These are phyloP conservation scores for Ilex paraguariensis DNA, from an alignment of 305 asterid genomes.

Conservation along the genomic window DNA sequence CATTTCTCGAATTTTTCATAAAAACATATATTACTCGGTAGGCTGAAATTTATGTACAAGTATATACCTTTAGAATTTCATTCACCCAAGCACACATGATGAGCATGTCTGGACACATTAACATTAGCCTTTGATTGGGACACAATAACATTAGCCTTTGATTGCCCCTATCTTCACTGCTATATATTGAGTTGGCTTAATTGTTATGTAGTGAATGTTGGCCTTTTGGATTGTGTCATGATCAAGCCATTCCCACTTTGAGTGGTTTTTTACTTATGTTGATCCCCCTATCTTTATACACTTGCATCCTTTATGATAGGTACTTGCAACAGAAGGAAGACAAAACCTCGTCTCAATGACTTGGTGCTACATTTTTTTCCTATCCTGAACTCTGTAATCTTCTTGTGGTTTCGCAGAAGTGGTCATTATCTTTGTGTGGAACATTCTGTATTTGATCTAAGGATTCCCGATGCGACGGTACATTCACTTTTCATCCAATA, in stretches of 20 bases:
- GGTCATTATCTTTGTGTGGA: neutral
- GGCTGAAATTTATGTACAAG: too few species aligned
- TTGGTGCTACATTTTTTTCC: neutral
- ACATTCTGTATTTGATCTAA: neutral
- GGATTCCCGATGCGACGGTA: too few species aligned
- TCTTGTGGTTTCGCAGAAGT: neutral
- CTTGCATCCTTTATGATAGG: neutral
- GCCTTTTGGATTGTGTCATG: neutral
- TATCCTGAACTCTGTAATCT: neutral
- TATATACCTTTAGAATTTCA: too few species aligned
- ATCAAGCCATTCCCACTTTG: neutral
- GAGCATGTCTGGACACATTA: too few species aligned
- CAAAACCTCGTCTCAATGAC: neutral
- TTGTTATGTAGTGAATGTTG: neutral
- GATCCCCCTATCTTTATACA: neutral
- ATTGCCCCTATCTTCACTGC: too few species aligned
- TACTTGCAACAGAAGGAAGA: slow-evolving; percentile 5
- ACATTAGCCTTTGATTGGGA: too few species aligned
- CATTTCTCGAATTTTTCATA: too few species aligned
- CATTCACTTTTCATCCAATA: too few species aligned
- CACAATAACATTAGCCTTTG: too few species aligned
- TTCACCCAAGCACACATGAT: too few species aligned
- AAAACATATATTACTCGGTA: too few species aligned
- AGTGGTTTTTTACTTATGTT: neutral
- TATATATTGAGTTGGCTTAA: too few species aligned